Evolutionary conservation across 805 yeast species (phyloP).

Genomic region (Jamesozyma spencerorum): DNA sequence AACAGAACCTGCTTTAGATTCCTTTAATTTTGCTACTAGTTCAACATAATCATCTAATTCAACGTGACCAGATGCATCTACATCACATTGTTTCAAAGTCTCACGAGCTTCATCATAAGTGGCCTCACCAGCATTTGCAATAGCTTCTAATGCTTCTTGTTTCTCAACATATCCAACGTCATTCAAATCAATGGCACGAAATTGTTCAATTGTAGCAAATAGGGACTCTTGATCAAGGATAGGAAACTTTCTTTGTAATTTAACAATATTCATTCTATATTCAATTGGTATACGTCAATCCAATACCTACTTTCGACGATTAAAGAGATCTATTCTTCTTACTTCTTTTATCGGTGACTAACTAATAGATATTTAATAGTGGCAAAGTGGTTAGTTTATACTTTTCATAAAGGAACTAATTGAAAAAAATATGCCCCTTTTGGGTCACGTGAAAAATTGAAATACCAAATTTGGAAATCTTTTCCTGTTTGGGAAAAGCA

Average conservation of each 20-base stretch:
- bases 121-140: constrained; percentile 69
- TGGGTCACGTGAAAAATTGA: not conserved
- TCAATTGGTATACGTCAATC: not conserved
- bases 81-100: constrained; percentile 80
- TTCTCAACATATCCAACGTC: constrained; percentile 94
- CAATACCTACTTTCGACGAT: not conserved
- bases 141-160: constrained; percentile 76
- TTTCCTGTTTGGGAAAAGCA: not conserved
- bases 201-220: constrained; percentile 75
- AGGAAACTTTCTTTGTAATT: constrained; percentile 74
- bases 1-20: constrained; percentile 19
- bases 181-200: constrained; percentile 75
- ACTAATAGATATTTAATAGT: not conserved
- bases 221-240: constrained; percentile 76
- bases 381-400: not conserved
- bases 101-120: constrained; percentile 90
- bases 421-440: not conserved
- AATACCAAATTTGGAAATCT: not conserved
- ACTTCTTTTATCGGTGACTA: not conserved
- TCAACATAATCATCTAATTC: constrained; percentile 92
- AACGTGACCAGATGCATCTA: constrained; percentile 94
- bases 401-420: not conserved
- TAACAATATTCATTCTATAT: constrained; percentile 49
- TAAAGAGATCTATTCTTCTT: not conserved
- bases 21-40: constrained; percentile 71